These are phyloP conservation scores for Casuarina glauca DNA, from an alignment of 306 rosid species.

Conservation along the genomic window DNA sequence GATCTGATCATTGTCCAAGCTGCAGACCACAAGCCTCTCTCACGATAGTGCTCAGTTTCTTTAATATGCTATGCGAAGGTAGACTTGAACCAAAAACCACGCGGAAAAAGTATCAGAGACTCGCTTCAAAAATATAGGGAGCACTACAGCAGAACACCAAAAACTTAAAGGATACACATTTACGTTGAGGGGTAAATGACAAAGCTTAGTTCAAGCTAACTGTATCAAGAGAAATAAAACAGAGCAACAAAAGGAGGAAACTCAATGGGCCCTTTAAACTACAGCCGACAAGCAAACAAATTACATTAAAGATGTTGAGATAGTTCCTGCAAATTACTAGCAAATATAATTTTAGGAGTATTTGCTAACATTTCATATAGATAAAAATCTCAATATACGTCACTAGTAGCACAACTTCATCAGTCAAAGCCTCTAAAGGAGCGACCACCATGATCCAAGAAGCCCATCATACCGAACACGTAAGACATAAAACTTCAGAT, in stretches of 20 bases:
- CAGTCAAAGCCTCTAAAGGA: constrained; percentile 88
- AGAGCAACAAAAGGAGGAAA: neutral
- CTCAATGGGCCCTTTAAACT: neutral
- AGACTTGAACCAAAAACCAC: too few relatives aligned
- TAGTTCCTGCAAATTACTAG: constrained; percentile 1
- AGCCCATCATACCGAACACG: constrained; percentile 75
- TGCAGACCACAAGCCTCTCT: too few relatives aligned
- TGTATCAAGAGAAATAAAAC: neutral
- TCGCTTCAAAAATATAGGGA: too few relatives aligned
- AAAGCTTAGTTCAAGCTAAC: neutral
- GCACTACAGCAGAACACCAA: too few relatives aligned
- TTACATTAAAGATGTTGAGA: constrained; percentile 16
- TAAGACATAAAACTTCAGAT: constrained; percentile 42
- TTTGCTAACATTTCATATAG: constrained; percentile 14
- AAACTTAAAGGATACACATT: too few relatives aligned
- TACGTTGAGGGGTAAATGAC: too few relatives aligned
- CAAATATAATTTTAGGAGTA: constrained; percentile 25
- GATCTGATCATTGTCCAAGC: too few relatives aligned
- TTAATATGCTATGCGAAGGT: too few relatives aligned
- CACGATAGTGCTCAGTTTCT: too few relatives aligned
- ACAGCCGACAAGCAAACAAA: constrained; percentile 7
- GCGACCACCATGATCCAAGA: constrained; percentile 51
- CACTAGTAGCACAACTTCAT: constrained; percentile 43
- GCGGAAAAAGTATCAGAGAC: too few relatives aligned
- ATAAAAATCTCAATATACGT: constrained; percentile 21